Evolutionary conservation across 768 basidiomycete species (phyloP).

Genomic region (Pleurotus djamor): DNA sequence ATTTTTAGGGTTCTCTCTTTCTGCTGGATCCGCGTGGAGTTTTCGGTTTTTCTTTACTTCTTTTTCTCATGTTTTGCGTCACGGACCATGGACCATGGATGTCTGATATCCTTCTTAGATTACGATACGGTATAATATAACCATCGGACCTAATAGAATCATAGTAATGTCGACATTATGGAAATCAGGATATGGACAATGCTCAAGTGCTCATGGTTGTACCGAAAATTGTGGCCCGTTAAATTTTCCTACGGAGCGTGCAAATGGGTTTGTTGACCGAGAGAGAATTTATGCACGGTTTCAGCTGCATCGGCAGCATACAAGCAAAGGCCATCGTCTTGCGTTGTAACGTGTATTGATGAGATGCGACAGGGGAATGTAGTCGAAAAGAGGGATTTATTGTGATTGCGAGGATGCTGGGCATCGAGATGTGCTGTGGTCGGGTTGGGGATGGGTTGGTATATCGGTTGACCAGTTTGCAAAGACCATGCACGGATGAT

Average conservation of each 20-base stretch:
- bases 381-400: constrained; percentile 26
- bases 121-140: no score
- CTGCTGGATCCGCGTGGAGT: no score
- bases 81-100: no score
- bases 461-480: constrained; percentile 43
- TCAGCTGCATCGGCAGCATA: constrained; percentile 49
- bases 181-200: no score
- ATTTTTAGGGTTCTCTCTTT: no score
- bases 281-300: constrained; percentile 41
- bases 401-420: not conserved
- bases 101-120: no score
- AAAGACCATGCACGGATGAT: constrained; percentile 72
- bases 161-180: no score
- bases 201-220: not conserved
- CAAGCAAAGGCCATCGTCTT: constrained; percentile 37
- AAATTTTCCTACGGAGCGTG: not conserved
- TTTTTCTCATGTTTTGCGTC: no score
- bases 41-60: no score
- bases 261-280: constrained; percentile 35
- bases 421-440: not conserved
- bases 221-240: not conserved
- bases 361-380: constrained; percentile 35
- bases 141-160: no score
- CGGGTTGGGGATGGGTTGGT: constrained; percentile 13
- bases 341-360: constrained; percentile 49